Evolutionary conservation across 805 yeast species (phyloP).

Genomic region (Pichia heedii): DNA sequence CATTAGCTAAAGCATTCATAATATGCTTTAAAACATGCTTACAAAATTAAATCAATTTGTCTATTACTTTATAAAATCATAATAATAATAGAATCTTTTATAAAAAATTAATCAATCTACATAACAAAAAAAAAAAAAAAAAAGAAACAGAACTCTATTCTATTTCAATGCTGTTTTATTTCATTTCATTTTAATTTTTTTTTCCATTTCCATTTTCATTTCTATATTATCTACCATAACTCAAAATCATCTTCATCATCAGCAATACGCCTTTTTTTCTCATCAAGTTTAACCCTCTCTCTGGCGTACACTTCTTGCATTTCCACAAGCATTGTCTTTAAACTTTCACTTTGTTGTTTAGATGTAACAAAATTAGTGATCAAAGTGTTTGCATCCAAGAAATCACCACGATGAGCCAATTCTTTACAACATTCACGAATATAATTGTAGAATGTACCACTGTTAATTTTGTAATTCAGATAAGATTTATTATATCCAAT

Average conservation of each 20-base stretch:
- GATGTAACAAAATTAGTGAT: conserved; percentile 17
- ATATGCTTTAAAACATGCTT: too few relatives aligned
- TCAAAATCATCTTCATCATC: conserved; percentile 27
- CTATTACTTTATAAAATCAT: too few relatives aligned
- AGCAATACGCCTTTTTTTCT: conserved; percentile 8
- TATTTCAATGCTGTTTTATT: too few relatives aligned
- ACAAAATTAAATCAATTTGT: too few relatives aligned
- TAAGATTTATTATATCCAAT: conserved; percentile 9
- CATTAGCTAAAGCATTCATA: too few relatives aligned
- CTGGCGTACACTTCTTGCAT: conserved; percentile 14
- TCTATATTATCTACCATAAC: conserved; percentile 16
- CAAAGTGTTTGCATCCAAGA: conserved; percentile 22
- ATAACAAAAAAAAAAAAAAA: too few relatives aligned
- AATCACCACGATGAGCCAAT: conserved; percentile 15
- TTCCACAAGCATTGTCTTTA: conserved; percentile 13
- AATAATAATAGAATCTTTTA: too few relatives aligned
- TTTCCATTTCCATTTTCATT: neutral
- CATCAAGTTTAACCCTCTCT: conserved; percentile 10
- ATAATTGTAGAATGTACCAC: conserved; percentile 17
- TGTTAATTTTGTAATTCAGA: conserved; percentile 14
- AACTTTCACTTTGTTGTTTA: neutral
- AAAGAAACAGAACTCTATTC: too few relatives aligned
- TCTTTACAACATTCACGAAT: conserved; percentile 16
- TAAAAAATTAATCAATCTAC: too few relatives aligned
- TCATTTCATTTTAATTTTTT: too few relatives aligned